Base-by-base conservation (phyloP, 805 yeast genomes). In the Candida endomychidarum region DNA sequence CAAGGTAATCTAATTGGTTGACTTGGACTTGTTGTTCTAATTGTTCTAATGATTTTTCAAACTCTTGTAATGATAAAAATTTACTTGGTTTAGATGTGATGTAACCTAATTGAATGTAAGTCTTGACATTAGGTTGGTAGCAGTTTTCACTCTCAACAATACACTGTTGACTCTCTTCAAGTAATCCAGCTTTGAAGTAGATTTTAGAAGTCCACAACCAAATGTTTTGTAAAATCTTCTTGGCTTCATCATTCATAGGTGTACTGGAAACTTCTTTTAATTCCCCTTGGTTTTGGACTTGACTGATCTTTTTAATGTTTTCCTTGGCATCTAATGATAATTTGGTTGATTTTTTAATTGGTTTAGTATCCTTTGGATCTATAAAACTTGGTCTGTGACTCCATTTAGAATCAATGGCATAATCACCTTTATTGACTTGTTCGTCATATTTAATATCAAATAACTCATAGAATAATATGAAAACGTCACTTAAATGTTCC, bases 151-250 rank as follows among this genome's bases (percentile, higher is more conserved):
- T 87, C 58, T 88, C 96, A 6, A 74, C 70, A 4, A 88, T 72
- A 34, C 95, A 83, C 42, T 75, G 80, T 50, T 80, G 80, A 1
- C 90, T 79, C 38, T 87, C 95, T 2, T 65, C 71, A 1, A 63
- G 47, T 27, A 76, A 58, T 1, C 76, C 80, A 5, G 75, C 70
- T 43, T 76, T 74, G 50, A 75, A 63, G 54, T 86, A 88, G 19
- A 87, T 62, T 25, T 74, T 72, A 0, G 88, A 73, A 0, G 86
- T 72, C 77, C 88, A 78, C 36, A 89, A 57, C 96, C 96, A 89
- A 17, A 86, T 53, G 23, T 70, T 69, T 50, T 81, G 87, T 33
- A 81, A 54, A 8, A 78, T 52, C 17, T 50, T 57, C 33, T 65
- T 61, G 10, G 45, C 43, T 10, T 42, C 46, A 8, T 37, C 42